Evolutionary conservation across 164 flowering plant species (phyloP), one percentile per base, ranked within the genome.

Genomic region (Macadamia tetraphylla): DNA sequence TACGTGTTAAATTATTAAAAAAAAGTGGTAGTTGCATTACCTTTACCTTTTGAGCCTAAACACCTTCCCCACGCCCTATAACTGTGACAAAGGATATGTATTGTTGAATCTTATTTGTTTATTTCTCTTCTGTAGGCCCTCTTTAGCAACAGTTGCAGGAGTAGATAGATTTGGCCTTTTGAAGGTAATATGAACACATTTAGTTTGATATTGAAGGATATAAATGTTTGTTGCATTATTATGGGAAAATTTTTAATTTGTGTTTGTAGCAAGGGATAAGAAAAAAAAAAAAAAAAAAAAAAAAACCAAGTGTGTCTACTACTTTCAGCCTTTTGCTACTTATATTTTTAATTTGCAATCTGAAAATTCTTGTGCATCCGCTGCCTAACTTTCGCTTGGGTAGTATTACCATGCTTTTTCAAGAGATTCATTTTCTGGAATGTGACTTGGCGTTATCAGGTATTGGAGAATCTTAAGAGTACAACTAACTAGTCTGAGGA

Each of bases 151-250:
- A 32, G 64, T 18, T 18, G 66, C 9, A 23, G 55, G 42, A 60
- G 30, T 57, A 48, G 62, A 63, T 44, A 48, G 31, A 63, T n/a
- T 61, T 56, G 58, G 44, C 46, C 58, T 9, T 53, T 32, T 53
- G 53, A 61, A 53, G 71, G 66, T 62, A 69, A 44, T 58, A 56
- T 42, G 60, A 14, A 29, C 42, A 14, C 58, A 5, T 57, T 43
- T 14, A 10, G 6, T 44, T 57, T 32, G 48, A 65, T 52, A 56
- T 40, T 40, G 48, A 57, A 56, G 30, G 32, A 43, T 35, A 18
- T 70, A 6, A 40, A 43, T 43, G 31, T 29, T 42, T 55, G 35
- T 6, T 23, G 3, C 2, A 9, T n/a, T 15, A 44, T 58, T 60
- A 5, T 68, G 23, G 62, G 62, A 12, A 60, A 5, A 46, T 46